A percentile compares a stretch with the other conserved stretches of the same genome.
Evolutionary conservation across 2,329 filamentous ascomycete genomes (phyloP).

Genomic region (Colletotrichum simmondsii): DNA sequence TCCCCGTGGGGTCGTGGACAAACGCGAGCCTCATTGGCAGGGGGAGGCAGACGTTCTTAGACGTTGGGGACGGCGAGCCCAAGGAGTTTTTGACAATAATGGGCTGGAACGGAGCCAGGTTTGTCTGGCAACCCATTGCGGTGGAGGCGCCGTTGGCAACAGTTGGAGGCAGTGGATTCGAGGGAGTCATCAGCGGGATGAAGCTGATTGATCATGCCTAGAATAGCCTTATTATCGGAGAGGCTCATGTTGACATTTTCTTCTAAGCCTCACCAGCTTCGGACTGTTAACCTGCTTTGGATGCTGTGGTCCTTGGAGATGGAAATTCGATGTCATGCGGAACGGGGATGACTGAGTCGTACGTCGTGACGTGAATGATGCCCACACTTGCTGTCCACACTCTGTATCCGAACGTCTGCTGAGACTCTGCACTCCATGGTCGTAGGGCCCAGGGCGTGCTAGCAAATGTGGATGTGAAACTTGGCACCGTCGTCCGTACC

Average conservation of each 20-base stretch:
- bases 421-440: background rate
- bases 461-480: background rate
- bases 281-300: background rate
- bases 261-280: background rate
- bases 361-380: background rate
- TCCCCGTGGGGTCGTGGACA: slow-evolving; percentile 33
- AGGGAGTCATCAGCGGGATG: slow-evolving; percentile 29
- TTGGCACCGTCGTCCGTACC: background rate
- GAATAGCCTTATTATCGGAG: background rate
- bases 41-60: slow-evolving; percentile 27
- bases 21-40: slow-evolving; percentile 25
- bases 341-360: slow-evolving; percentile 11
- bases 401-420: background rate
- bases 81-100: slow-evolving; percentile 32
- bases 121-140: slow-evolving; percentile 29
- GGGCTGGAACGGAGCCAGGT: slow-evolving; percentile 27
- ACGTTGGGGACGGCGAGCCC: slow-evolving; percentile 20
- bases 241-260: background rate
- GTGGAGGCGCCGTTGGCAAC: slow-evolving; percentile 31
- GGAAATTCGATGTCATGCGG: slow-evolving; percentile 9
- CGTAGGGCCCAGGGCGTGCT: background rate
- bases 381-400: background rate
- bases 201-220: slow-evolving; percentile 28
- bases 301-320: background rate
- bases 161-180: slow-evolving; percentile 24